Evolutionary conservation across 441 rosid genomes (phyloP).

Genomic region (Adansonia grandidieri): DNA sequence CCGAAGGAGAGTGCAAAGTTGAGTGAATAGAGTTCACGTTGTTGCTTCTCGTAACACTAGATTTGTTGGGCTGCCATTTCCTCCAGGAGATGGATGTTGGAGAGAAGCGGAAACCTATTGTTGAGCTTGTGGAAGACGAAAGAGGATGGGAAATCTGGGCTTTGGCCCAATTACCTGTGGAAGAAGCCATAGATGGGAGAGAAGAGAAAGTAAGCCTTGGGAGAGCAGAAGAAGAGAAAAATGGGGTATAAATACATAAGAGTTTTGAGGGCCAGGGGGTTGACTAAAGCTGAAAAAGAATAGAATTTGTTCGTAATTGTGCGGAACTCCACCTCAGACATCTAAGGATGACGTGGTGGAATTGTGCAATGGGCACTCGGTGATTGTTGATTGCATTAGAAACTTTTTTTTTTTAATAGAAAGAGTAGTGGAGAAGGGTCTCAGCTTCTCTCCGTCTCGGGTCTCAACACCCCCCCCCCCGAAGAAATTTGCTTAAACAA

Average conservation of each 20-base stretch:
- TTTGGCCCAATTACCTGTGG: constrained; percentile 38
- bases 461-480: not conserved
- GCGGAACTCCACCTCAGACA: constrained; percentile 33
- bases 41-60: constrained; percentile 13
- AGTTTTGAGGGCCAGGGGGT: constrained; percentile 27
- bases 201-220: constrained; percentile 8
- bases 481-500: not conserved
- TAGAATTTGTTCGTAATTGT: not conserved
- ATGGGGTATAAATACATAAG: constrained; percentile 42
- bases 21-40: constrained; percentile 25
- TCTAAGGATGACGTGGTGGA: constrained; percentile 25
- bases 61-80: constrained; percentile 7
- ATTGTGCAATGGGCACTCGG: constrained; percentile 17
- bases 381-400: not conserved
- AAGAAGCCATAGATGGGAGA: constrained; percentile 34
- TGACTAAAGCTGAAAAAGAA: not conserved
- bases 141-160: constrained; percentile 27
- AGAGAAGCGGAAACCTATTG: constrained; percentile 20
- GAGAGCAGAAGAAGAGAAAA: constrained; percentile 13
- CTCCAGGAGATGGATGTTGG: constrained; percentile 21
- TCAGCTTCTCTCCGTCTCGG: not conserved
- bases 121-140: not conserved
- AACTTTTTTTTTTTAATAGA: not conserved
- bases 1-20: constrained; percentile 34
- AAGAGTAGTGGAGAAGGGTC: not conserved